Conservation (phyloP, 345 rosid genomes). For the Eucalyptus cloeziana region DNA sequence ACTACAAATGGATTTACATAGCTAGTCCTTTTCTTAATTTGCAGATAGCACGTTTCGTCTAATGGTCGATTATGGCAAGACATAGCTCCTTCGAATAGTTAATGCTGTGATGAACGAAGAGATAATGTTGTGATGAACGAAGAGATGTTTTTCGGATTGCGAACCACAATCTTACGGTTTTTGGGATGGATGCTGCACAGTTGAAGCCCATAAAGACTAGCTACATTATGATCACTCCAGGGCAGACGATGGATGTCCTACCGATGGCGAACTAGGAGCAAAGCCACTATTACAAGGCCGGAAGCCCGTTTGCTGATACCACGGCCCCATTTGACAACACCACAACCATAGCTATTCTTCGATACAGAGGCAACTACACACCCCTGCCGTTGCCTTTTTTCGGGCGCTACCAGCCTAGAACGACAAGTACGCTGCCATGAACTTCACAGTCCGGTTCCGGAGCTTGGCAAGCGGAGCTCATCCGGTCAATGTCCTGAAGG, state of each 20-base stretch:
- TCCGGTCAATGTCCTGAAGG: conserved; percentile 11
- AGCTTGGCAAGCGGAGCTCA: conserved; percentile 1
- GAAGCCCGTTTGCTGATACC: conserved; percentile 5
- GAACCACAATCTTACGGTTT: conserved; percentile 6
- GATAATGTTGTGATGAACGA: conserved; percentile 11
- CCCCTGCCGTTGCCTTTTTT: neutral
- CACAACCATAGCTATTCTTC: conserved; percentile 1
- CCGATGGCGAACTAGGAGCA: conserved; percentile 7
- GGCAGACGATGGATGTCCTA: conserved; percentile 32
- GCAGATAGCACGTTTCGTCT: neutral
- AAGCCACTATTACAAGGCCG: conserved; percentile 15
- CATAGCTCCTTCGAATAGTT: conserved; percentile 7
- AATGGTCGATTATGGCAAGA: neutral
- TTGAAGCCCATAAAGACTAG: neutral
- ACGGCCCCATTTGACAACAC: conserved; percentile 1
- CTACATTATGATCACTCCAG: conserved; percentile 20
- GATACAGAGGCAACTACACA: conserved; percentile 8
- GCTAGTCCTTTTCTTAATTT: neutral
- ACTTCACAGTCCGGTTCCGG: neutral
- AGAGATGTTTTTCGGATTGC: conserved; percentile 15
- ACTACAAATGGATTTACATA: neutral
- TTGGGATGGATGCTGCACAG: conserved; percentile 10
- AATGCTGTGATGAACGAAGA: conserved; percentile 16
- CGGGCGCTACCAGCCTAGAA: conserved; percentile 2
- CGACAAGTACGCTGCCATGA: neutral